Conservation (phyloP, 2,329 filamentous ascomycete species). For the Akanthomyces dipterigenus region DNA sequence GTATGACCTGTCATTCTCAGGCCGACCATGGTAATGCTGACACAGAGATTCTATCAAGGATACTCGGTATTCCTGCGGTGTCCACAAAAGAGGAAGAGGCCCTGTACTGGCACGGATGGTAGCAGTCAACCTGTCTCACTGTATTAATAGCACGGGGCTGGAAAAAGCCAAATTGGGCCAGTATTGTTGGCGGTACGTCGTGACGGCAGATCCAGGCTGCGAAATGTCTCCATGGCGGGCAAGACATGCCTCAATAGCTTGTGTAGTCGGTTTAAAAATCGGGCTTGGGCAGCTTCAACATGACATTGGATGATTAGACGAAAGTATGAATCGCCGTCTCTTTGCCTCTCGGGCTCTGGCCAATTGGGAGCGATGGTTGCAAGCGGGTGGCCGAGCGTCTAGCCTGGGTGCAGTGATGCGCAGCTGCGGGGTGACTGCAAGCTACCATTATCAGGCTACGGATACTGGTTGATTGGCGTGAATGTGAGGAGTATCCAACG, state of each 20-base stretch:
- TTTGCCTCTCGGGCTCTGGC: conserved; percentile 3
- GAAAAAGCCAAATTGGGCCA: background rate
- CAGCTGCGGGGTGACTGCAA: background rate
- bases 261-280: background rate
- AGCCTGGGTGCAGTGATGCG: background rate
- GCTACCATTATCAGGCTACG: background rate
- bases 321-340: background rate
- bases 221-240: background rate
- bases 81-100: conserved; percentile 4
- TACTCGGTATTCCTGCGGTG: background rate
- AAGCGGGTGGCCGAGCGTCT: background rate
- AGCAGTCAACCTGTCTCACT: background rate
- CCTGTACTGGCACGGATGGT: too few relatives aligned
- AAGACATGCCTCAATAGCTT: background rate
- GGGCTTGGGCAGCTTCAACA: background rate
- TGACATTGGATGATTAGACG: background rate
- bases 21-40: background rate
- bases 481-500: too few relatives aligned
- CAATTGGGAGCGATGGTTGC: background rate
- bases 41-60: background rate
- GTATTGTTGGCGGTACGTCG: background rate
- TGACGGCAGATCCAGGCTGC: background rate
- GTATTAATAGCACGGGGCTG: conserved; percentile 4
- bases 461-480: too few relatives aligned
- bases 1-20: conserved; percentile 9